Percentiles rank a stretch among this genome's conserved stretches.
phyloP scores from a whole-genome alignment of 1,139 yeast genomes.

The Kurtzmaniella quercitrusa region DNA sequence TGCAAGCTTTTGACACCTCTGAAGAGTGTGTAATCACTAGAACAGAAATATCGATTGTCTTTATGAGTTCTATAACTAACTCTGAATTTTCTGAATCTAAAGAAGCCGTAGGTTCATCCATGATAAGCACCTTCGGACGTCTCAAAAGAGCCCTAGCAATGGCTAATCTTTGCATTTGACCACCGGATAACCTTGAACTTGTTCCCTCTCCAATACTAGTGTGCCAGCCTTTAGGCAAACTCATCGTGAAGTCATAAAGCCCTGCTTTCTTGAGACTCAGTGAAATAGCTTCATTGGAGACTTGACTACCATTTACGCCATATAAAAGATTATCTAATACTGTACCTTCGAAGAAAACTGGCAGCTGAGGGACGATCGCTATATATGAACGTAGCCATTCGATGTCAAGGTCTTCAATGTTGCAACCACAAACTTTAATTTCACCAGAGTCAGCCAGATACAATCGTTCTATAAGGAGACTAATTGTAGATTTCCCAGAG shows the following conservation, averaged over 20 bases:
- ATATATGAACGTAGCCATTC: slow-evolving; percentile 49
- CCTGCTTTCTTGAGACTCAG: slow-evolving; percentile 43
- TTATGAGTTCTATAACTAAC: slow-evolving; percentile 38
- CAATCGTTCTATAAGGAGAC: slow-evolving; percentile 50
- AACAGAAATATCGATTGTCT: slow-evolving; percentile 25
- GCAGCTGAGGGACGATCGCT: slow-evolving; percentile 65
- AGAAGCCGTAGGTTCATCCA: slow-evolving; percentile 83
- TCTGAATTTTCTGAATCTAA: slow-evolving; percentile 56
- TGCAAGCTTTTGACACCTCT: slow-evolving; percentile 50
- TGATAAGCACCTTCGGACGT: slow-evolving; percentile 55
- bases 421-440: slow-evolving; percentile 34
- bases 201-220: slow-evolving; percentile 51
- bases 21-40: slow-evolving; percentile 56
- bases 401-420: slow-evolving; percentile 43
- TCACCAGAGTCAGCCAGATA: slow-evolving; percentile 30
- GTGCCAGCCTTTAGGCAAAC: slow-evolving; percentile 53
- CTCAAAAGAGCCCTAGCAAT: slow-evolving; percentile 71
- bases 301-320: slow-evolving; percentile 37
- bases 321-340: slow-evolving; percentile 63
- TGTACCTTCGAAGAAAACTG: slow-evolving; percentile 63
- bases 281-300: slow-evolving; percentile 32
- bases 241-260: slow-evolving; percentile 46
- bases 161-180: slow-evolving; percentile 74
- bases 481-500: slow-evolving; percentile 72
- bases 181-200: slow-evolving; percentile 54